phyloP scores from a whole-genome alignment of 441 rosid species.

The Pelargonium australe region DNA sequence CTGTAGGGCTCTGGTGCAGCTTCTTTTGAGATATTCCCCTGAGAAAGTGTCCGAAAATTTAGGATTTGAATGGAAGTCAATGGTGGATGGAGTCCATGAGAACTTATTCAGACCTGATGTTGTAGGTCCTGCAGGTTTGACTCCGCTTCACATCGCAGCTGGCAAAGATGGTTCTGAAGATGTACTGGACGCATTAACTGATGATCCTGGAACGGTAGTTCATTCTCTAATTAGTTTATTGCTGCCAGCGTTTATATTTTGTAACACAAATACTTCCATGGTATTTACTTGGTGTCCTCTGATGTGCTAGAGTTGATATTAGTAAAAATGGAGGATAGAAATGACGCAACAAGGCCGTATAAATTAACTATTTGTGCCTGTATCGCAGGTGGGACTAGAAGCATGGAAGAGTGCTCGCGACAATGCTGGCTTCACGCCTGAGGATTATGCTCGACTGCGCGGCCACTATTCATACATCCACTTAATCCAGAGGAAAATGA shows the following conservation, averaged over 20 bases:
- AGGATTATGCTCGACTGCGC: conserved; percentile 80
- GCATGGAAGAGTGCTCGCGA: conserved; percentile 80
- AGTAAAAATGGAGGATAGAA: neutral
- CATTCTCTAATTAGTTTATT: conserved; percentile 14
- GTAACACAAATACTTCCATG: neutral
- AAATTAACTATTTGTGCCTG: conserved; percentile 1
- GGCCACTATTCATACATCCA: conserved; percentile 89
- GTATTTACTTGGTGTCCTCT: neutral
- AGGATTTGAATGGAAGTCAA: conserved; percentile 22
- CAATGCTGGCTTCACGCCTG: conserved; percentile 81
- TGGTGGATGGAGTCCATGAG: conserved; percentile 22
- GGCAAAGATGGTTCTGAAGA: conserved; percentile 94
- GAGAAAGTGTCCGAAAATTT: conserved; percentile 22
- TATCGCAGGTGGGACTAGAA: conserved; percentile 65
- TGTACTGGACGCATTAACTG: conserved; percentile 63
- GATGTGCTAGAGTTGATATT: neutral
- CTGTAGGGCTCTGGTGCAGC: conserved; percentile 59
- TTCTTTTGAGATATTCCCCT: conserved; percentile 63
- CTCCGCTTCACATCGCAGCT: conserved; percentile 97
- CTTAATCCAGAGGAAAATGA: conserved; percentile 68
- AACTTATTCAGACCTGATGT: conserved; percentile 69
- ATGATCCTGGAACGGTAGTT: conserved; percentile 78
- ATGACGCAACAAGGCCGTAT: too few relatives aligned
- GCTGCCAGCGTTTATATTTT: conserved; percentile 1
- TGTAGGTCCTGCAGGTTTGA: conserved; percentile 76